Conservation (phyloP, 2,329 filamentous ascomycete species). For the Lecanicillium sp. region DNA sequence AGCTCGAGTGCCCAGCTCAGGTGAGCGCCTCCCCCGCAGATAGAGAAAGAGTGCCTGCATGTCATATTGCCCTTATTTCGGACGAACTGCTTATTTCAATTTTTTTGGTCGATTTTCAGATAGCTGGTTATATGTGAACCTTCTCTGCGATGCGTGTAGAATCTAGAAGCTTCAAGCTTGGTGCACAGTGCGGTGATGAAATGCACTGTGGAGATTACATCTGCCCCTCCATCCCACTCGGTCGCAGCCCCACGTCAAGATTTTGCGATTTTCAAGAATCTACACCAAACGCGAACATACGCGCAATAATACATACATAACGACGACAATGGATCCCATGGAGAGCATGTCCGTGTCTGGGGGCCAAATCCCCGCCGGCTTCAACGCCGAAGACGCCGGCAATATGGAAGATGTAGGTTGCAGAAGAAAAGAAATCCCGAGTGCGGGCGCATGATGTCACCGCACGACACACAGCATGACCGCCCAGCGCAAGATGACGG, state of each 20-base stretch:
- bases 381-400: slow-evolving; percentile 51
- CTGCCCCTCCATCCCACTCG: slow-evolving; percentile 11
- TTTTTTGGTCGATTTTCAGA: too few relatives aligned
- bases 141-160: neutral
- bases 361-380: slow-evolving; percentile 44
- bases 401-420: slow-evolving; percentile 51
- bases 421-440: neutral
- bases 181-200: neutral
- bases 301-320: neutral
- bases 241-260: slow-evolving; percentile 12
- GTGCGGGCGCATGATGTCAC: slow-evolving; percentile 9
- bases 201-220: slow-evolving; percentile 5
- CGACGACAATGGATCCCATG: slow-evolving; percentile 32
- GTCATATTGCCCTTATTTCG: too few relatives aligned
- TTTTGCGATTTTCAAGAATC: too few relatives aligned
- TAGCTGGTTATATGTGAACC: too few relatives aligned
- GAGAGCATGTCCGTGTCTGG: slow-evolving; percentile 28
- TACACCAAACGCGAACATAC: neutral
- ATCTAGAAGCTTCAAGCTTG: neutral
- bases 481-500: too few relatives aligned
- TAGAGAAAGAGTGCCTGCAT: too few relatives aligned
- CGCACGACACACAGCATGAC: slow-evolving; percentile 4
- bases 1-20: too few relatives aligned
- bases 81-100: too few relatives aligned
- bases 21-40: too few relatives aligned